Base-by-base conservation (phyloP, 305 asterid species). In the Fraxinus dipetala region DNA sequence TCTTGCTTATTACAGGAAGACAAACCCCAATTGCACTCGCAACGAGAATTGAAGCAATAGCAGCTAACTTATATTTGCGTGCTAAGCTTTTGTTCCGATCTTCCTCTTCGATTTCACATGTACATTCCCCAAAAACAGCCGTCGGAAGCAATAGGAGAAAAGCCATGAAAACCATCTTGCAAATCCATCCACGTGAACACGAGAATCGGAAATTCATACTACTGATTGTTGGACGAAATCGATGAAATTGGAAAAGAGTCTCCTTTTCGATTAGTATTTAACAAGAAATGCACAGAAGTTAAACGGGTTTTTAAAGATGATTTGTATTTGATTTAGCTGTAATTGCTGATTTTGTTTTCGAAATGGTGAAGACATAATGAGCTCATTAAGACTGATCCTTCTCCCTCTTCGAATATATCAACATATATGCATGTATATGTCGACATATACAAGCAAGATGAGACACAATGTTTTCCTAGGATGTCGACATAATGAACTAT, bases 11-110 rank as follows among this genome's bases (percentile, higher is more conserved):
- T 0, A 83, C 78, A 14, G 92, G 92, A 0, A 87, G 26, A 72
- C 82, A 77, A 7, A 87, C 86, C 0, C 92, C 89, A 14, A 83
- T 5, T 31, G 85, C 83, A 65, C 92, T 65, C n/a, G 87, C 87
- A 5, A 82, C 76, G 31, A 86, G 79, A 18, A 89, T 87, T 8
- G 87, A 79, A 4, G 83, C 85, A 18, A 89, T 51, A 40, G 90
- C 86, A 14, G 38, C 61, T 0, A 81, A 0, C 30, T 87, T 88
- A 82, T 89, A 84, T 26, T 80, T 88, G 1, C 67, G 77, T 10
- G 87, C 87, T 8, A 72, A 69, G 11, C 0, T 63, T 24, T 72
- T 81, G 69, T 85, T 45, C 6, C 73, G 83, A 26, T 77, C 56
- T 54, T 45, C 85, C 18, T 81, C 84, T 7, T 81, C 81, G 1